Evolutionary conservation across 148 eudicot species (phyloP).

Genomic region (Silene conica): DNA sequence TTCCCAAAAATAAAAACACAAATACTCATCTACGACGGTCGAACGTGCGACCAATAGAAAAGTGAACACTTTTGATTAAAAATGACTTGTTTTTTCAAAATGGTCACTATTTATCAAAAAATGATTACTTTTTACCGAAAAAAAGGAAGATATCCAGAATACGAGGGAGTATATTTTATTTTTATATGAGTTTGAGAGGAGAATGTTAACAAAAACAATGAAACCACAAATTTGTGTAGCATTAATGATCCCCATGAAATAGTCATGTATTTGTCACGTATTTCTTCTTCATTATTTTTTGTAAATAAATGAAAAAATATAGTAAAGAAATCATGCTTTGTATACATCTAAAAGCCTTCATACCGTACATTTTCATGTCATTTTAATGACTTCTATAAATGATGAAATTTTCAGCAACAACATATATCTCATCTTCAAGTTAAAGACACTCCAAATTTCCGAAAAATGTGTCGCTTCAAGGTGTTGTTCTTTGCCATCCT

Average conservation of each 20-base stretch:
- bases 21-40: too few species aligned
- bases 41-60: too few species aligned
- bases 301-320: neutral
- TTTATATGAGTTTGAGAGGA: too few species aligned
- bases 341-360: neutral
- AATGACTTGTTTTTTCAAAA: too few species aligned
- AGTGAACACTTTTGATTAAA: too few species aligned
- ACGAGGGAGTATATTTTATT: too few species aligned
- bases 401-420: neutral
- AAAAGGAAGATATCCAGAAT: too few species aligned
- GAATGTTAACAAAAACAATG: too few species aligned
- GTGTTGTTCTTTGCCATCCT: constrained; percentile 12
- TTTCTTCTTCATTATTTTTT: neutral
- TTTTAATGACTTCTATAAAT: neutral
- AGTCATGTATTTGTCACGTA: neutral
- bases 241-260: neutral
- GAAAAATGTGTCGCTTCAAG: neutral
- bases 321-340: neutral
- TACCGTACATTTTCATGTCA: constrained; percentile 2
- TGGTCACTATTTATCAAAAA: too few species aligned
- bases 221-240: neutral
- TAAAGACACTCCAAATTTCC: neutral
- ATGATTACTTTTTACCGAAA: too few species aligned
- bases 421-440: neutral
- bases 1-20: too few species aligned